Percentiles rank a stretch among this genome's conserved stretches.
phyloP scores from a whole-genome alignment of 139 green algal genomes.

The Nannochloris sp. region DNA sequence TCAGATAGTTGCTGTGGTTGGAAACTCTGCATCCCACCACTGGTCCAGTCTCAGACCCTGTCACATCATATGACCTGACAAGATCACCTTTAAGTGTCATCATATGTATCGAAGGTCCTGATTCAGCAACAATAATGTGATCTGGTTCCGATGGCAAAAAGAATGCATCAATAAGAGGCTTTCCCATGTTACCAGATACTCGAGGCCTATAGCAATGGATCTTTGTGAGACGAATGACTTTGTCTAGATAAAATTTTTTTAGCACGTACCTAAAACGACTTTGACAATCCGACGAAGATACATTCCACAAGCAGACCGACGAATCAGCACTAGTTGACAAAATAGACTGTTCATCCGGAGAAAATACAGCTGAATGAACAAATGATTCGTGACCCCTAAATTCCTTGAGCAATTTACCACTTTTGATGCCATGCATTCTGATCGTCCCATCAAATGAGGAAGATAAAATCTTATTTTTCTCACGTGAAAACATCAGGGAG shows the following conservation, averaged over 20 bases:
- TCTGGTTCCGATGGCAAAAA: slow-evolving; percentile 73
- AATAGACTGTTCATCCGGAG: slow-evolving; percentile 63
- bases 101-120: slow-evolving; percentile 63
- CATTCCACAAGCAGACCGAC: slow-evolving; percentile 88
- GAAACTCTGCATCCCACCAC: slow-evolving; percentile 38
- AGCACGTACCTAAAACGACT: too few relatives aligned
- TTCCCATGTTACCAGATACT: slow-evolving; percentile 33
- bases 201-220: neutral
- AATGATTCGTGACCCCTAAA: slow-evolving; percentile 90
- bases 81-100: slow-evolving; percentile 74
- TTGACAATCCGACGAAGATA: slow-evolving; percentile 75
- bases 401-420: slow-evolving; percentile 93
- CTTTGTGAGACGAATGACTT: too few relatives aligned
- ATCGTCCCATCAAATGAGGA: slow-evolving; percentile 81
- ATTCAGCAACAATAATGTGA: slow-evolving; percentile 80
- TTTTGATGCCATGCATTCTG: slow-evolving; percentile 90
- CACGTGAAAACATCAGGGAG: slow-evolving; percentile 70
- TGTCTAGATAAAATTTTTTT: too few relatives aligned
- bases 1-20: slow-evolving; percentile 78
- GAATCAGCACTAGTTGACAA: slow-evolving; percentile 68
- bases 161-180: slow-evolving; percentile 58
- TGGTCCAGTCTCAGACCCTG: slow-evolving; percentile 1
- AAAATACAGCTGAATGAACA: slow-evolving; percentile 81
- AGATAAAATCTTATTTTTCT: slow-evolving; percentile 80
- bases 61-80: slow-evolving; percentile 29